Evolutionary conservation across 352 stramenopile species (phyloP), one percentile per base, ranked within the genome.

Genomic region (Pythium myriotylum): DNA sequence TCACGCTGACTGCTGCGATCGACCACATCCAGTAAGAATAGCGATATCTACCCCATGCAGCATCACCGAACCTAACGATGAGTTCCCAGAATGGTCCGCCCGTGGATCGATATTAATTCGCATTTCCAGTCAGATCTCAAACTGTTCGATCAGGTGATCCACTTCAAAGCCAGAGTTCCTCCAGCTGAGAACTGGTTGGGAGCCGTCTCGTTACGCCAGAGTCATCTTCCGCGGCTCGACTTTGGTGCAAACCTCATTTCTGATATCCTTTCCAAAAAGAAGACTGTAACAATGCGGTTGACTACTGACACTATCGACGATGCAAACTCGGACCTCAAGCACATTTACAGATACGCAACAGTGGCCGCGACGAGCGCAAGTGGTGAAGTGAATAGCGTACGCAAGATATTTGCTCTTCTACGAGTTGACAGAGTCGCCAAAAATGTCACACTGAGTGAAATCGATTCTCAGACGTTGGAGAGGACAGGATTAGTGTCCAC

Each of bases 241-340:
- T 92, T 92, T 54, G 66, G 69, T 29, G 23, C 54, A 5, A 68
- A 62, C n/a, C 73, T 92, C 14, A 75, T 84, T 4, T 45, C 61
- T 1, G 70, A 72, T 20, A 81, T 92, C 26, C 41, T 83, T 1
- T 19, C 40, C 4, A 52, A 72, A 53, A 55, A 54, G 5, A 92
- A 92, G 55, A 80, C 65, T 0, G 72, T 89, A 32, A 92, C 81
- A 22, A 91, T 92, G 76, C 84, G 83, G 1, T 67, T 91, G 4
- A 17, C 74, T 8, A 86, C 77, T 0, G 83, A 89, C 51, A 42
- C 75, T 3, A 33, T 68, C 17, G 52, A 67, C 40, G 81, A 92
- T 46, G 14, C 4, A 1, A 86, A 88, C 46, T 92, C 84, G 27
- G 76, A 89, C 54, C 64, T 92, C 17, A 12, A 27, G 9, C 35